phyloP scores from a whole-genome alignment of 805 yeast species.

The Kodamaea hsintzibuensis region DNA sequence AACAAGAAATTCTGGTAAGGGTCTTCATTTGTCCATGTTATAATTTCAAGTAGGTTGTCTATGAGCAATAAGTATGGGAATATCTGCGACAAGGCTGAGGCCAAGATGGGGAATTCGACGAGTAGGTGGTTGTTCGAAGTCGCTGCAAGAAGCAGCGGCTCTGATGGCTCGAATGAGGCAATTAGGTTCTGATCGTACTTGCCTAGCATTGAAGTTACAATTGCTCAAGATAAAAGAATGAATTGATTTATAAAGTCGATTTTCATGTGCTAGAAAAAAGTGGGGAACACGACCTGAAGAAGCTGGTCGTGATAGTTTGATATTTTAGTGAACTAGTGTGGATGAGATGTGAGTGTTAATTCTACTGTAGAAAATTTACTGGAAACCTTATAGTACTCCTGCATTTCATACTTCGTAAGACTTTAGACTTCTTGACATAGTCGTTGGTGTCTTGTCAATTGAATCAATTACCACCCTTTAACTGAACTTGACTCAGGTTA shows the following conservation, averaged over 20 bases:
- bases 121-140: constrained; percentile 33
- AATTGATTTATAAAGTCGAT: not conserved
- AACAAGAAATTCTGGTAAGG: constrained; percentile 47
- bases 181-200: constrained; percentile 7
- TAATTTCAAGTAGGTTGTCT: constrained; percentile 44
- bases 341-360: too few species aligned
- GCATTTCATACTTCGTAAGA: too few species aligned
- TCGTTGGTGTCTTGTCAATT: too few species aligned
- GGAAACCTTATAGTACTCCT: too few species aligned
- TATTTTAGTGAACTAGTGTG: too few species aligned
- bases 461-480: too few species aligned
- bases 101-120: constrained; percentile 46
- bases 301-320: not conserved
- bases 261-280: constrained; percentile 10
- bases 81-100: constrained; percentile 46
- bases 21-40: constrained; percentile 59
- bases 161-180: constrained; percentile 42
- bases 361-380: too few species aligned
- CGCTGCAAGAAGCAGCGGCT: constrained; percentile 30
- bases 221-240: not conserved
- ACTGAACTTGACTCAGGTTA: too few species aligned
- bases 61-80: constrained; percentile 49
- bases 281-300: constrained; percentile 1
- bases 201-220: not conserved
- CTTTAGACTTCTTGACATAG: too few species aligned